Evolutionary conservation across 1,284 basidiomycete species (phyloP).

Genomic region (Papiliotrema nemorosa): DNA sequence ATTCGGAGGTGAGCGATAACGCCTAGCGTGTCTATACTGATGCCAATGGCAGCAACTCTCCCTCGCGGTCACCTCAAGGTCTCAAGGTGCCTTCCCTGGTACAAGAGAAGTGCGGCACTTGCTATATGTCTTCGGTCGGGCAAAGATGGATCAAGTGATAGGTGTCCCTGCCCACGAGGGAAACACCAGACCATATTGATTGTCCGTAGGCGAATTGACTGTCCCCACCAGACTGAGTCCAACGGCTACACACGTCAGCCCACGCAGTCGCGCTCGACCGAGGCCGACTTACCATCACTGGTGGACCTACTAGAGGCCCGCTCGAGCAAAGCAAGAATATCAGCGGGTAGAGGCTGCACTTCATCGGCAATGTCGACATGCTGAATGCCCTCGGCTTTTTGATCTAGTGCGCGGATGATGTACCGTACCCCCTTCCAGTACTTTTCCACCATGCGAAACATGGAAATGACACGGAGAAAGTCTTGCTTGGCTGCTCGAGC

Average conservation of each 20-base stretch:
- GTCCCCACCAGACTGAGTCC: constrained; percentile 7
- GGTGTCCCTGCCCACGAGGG: neutral
- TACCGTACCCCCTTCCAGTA: constrained; percentile 22
- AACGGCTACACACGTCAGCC: constrained; percentile 4
- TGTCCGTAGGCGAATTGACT: constrained; percentile 7
- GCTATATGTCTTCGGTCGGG: too few relatives aligned
- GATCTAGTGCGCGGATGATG: constrained; percentile 14
- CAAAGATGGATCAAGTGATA: too few relatives aligned
- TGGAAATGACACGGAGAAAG: constrained; percentile 12
- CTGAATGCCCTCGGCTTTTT: constrained; percentile 11
- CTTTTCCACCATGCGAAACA: constrained; percentile 10
- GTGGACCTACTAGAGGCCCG: neutral
- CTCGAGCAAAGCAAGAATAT: neutral
- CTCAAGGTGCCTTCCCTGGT: too few relatives aligned
- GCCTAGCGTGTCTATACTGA: too few relatives aligned
- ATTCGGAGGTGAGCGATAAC: too few relatives aligned
- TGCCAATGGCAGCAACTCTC: too few relatives aligned
- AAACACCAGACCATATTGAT: neutral
- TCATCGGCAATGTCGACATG: neutral
- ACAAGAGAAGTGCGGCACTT: too few relatives aligned
- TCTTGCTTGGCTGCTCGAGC: constrained; percentile 12
- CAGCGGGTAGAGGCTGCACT: neutral
- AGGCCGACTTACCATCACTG: neutral
- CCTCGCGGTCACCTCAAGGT: too few relatives aligned
- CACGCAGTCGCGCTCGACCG: constrained; percentile 1